A percentile compares a stretch with the other conserved stretches of the same genome.
Conservation (phyloP, 805 yeast species). For the Kazachstania taianensis region DNA sequence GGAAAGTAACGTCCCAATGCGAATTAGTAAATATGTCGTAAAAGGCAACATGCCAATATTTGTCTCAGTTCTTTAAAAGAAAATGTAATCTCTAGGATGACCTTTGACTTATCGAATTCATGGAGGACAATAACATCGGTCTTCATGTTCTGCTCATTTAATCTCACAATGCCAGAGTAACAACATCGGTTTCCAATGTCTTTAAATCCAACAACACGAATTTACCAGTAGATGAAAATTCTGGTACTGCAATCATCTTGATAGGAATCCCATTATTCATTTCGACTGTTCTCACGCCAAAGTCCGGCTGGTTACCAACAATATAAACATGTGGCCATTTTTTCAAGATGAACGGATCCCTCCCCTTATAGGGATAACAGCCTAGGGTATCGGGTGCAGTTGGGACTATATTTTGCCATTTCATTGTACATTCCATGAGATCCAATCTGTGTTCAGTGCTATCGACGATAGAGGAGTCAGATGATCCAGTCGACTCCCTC, state of each 20-base stretch:
- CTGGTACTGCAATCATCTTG: constrained; percentile 58
- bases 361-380: constrained; percentile 69
- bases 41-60: no score
- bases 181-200: constrained; percentile 44
- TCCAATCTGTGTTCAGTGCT: constrained; percentile 33
- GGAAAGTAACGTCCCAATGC: no score
- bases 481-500: neutral
- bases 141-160: no score
- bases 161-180: no score
- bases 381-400: constrained; percentile 94
- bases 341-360: constrained; percentile 72
- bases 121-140: no score
- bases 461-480: constrained; percentile 4
- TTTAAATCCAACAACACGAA: constrained; percentile 51
- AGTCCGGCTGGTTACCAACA: constrained; percentile 72
- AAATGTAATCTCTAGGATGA: no score
- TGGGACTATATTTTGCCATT: constrained; percentile 84
- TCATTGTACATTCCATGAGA: constrained; percentile 55
- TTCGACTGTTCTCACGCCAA: constrained; percentile 36
- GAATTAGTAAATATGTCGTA: no score
- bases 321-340: constrained; percentile 82
- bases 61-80: no score
- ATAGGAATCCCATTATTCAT: constrained; percentile 32
- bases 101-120: no score
- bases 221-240: constrained; percentile 55